Evolutionary conservation across 768 basidiomycete genomes (phyloP).

Genomic region (Dentipellis fragilis): DNA sequence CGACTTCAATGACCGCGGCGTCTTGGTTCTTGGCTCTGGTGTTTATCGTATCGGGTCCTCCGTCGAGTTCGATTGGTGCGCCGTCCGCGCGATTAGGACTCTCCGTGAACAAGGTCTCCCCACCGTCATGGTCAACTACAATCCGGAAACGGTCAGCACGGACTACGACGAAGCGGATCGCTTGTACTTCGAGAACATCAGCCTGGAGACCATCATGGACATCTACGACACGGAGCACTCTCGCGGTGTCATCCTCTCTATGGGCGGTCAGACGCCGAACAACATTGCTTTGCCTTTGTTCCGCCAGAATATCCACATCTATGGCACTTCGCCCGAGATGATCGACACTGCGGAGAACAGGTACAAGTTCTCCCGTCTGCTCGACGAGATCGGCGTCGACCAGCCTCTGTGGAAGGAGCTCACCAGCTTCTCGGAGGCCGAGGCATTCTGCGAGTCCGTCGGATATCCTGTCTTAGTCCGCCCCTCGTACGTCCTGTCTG

Average conservation of each 20-base stretch:
- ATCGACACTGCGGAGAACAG: slow-evolving; percentile 99
- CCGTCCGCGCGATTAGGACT: slow-evolving; percentile 92
- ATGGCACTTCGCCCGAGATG: slow-evolving; percentile 98
- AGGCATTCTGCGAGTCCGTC: slow-evolving; percentile 84
- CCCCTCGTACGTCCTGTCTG: slow-evolving; percentile 98
- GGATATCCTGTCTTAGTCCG: slow-evolving; percentile 94
- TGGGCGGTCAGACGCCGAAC: slow-evolving; percentile 98
- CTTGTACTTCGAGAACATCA: slow-evolving; percentile 98
- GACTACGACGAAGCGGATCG: slow-evolving; percentile 99
- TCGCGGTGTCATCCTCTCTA: slow-evolving; percentile 87
- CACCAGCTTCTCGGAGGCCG: slow-evolving; percentile 81
- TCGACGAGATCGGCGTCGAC: slow-evolving; percentile 98
- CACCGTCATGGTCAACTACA: slow-evolving; percentile 99
- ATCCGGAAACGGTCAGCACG: slow-evolving; percentile 97
- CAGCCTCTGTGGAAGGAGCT: slow-evolving; percentile 97
- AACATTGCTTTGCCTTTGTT: slow-evolving; percentile 94
- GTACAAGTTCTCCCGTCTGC: slow-evolving; percentile 96
- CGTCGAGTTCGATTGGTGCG: slow-evolving; percentile 99
- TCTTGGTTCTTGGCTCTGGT: slow-evolving; percentile 96
- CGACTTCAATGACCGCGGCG: slow-evolving; percentile 79
- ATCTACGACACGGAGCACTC: slow-evolving; percentile 90
- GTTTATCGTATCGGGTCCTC: slow-evolving; percentile 99
- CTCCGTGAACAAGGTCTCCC: slow-evolving; percentile 89
- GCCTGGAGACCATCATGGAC: slow-evolving; percentile 90
- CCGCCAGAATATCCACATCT: slow-evolving; percentile 97